Evolutionary conservation across 768 basidiomycete species (phyloP).

Genomic region (Boletales sp.): DNA sequence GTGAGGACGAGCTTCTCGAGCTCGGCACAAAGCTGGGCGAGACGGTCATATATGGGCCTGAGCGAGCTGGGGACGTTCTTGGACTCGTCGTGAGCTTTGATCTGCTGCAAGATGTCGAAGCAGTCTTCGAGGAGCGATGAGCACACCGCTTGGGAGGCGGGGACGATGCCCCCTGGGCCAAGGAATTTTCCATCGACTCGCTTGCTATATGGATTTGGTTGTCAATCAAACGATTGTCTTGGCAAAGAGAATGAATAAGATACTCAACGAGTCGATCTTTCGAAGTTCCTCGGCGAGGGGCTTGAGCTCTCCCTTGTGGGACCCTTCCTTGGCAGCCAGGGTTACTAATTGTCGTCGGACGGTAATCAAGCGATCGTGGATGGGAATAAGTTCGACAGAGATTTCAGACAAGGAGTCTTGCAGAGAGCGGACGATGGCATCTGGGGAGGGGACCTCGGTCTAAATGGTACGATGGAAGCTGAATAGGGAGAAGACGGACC

Average conservation of each 20-base stretch:
- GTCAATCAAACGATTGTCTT: constrained; percentile 10
- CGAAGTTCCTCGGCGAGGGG: constrained; percentile 88
- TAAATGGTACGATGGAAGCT: background rate
- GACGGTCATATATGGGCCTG: constrained; percentile 90
- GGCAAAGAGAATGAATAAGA: constrained; percentile 25
- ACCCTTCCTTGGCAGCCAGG: constrained; percentile 82
- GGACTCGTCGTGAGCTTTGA: constrained; percentile 88
- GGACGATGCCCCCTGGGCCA: constrained; percentile 85
- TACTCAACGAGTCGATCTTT: constrained; percentile 94
- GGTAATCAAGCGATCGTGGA: constrained; percentile 85
- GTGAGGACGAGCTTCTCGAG: constrained; percentile 91
- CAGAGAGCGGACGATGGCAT: constrained; percentile 72
- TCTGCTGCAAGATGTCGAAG: constrained; percentile 94
- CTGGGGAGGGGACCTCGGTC: constrained; percentile 34
- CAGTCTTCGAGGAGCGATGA: constrained; percentile 93
- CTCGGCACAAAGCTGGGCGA: constrained; percentile 80
- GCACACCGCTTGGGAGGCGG: constrained; percentile 87
- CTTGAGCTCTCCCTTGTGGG: constrained; percentile 84
- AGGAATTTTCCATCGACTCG: constrained; percentile 96
- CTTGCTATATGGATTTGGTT: constrained; percentile 45
- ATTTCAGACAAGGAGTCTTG: constrained; percentile 83
- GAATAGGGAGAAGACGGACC: constrained; percentile 50
- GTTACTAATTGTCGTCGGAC: constrained; percentile 86
- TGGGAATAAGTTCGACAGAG: constrained; percentile 84
- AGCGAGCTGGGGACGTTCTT: constrained; percentile 82